These are phyloP conservation scores for Monilinia aucupariae DNA, from an alignment of 2,329 filamentous ascomycete species.

Conservation along the genomic window DNA sequence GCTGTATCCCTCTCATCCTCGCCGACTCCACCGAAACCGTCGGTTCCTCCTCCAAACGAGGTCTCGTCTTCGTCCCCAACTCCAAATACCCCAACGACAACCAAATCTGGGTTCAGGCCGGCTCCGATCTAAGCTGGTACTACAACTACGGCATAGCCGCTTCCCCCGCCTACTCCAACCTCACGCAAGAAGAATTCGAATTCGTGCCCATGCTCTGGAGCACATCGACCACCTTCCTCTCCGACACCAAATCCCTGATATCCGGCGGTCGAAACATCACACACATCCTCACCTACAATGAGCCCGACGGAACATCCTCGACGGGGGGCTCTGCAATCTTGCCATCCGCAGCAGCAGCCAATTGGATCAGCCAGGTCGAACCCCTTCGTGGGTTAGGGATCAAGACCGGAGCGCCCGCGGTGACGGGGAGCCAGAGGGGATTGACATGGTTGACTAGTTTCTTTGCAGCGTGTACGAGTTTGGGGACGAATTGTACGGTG, in stretches of 20 bases:
- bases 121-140: conserved; percentile 69
- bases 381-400: conserved; percentile 60
- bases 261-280: conserved; percentile 52
- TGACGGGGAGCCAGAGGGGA: conserved; percentile 56
- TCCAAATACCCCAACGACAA: conserved; percentile 54
- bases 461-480: conserved; percentile 54
- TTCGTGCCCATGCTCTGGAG: conserved; percentile 84
- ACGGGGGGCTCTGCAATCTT: conserved; percentile 54
- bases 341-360: conserved; percentile 55
- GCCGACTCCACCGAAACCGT: conserved; percentile 14
- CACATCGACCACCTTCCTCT: conserved; percentile 55
- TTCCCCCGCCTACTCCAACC: conserved; percentile 44
- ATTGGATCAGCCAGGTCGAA: conserved; percentile 67
- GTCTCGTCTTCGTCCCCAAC: conserved; percentile 63
- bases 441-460: conserved; percentile 65
- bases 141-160: conserved; percentile 68
- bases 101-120: conserved; percentile 53
- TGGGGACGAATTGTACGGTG: conserved; percentile 50
- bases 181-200: conserved; percentile 53
- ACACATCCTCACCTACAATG: conserved; percentile 72
- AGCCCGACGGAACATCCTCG: conserved; percentile 56
- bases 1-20: conserved; percentile 1
- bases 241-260: conserved; percentile 52
- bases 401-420: conserved; percentile 64
- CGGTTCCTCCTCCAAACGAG: conserved; percentile 54